These are phyloP conservation scores for Candida adriatica DNA, from an alignment of 805 yeast genomes.

Conservation along the genomic window DNA sequence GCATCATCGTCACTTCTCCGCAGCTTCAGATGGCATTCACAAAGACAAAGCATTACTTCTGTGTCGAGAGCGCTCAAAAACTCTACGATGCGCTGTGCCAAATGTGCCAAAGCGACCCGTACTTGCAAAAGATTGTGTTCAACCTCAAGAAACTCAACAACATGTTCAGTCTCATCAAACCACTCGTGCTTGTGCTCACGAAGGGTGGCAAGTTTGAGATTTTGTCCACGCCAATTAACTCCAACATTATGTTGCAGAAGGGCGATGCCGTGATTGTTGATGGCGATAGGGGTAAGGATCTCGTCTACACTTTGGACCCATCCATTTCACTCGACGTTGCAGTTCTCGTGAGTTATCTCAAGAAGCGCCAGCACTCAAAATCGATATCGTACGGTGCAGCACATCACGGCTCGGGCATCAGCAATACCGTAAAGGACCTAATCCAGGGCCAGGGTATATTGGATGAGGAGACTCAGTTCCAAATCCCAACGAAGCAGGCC, in stretches of 20 bases:
- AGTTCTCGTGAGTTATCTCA: conserved; percentile 62
- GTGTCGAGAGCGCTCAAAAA: conserved; percentile 33
- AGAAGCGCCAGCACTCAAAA: conserved; percentile 63
- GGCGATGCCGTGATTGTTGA: conserved; percentile 71
- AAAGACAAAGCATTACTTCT: conserved; percentile 49
- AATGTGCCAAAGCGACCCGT: conserved; percentile 8
- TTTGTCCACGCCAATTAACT: conserved; percentile 56
- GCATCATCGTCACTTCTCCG: conserved; percentile 51
- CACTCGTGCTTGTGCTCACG: conserved; percentile 41
- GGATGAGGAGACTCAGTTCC: conserved; percentile 39
- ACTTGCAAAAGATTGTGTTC: conserved; percentile 13
- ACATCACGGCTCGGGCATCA: conserved; percentile 3
- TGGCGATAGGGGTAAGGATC: conserved; percentile 80
- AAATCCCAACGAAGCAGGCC: conserved; percentile 74
- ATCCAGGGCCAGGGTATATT: conserved; percentile 20
- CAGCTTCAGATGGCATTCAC: conserved; percentile 44
- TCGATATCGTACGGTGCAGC: conserved; percentile 26
- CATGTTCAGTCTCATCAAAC: conserved; percentile 20
- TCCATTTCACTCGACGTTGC: conserved; percentile 57
- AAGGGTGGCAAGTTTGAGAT: conserved; percentile 67
- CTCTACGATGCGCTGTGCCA: conserved; percentile 32
- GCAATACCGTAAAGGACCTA: conserved; percentile 20
- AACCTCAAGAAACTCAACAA: conserved; percentile 25
- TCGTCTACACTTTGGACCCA: conserved; percentile 68
- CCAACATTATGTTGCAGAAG: conserved; percentile 50